A percentile compares a stretch with the other conserved stretches of the same genome.
These are phyloP conservation scores for Erodium maritimum DNA, from an alignment of 345 rosid genomes.

Conservation along the genomic window DNA sequence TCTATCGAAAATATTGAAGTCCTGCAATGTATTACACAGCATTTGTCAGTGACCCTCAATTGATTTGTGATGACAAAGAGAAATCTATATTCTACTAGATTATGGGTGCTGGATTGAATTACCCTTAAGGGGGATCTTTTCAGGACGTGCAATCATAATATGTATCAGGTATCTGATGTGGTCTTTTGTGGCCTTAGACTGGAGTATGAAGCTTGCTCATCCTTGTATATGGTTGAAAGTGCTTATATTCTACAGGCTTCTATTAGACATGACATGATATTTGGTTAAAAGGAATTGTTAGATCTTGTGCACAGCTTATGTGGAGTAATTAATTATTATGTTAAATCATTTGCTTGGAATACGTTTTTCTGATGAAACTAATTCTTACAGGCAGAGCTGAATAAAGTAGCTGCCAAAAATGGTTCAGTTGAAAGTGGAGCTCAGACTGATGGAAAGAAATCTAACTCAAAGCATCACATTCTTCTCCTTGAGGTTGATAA, in stretches of 20 bases:
- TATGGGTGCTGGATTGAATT: neutral
- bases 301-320: too few species aligned
- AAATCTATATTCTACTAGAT: neutral
- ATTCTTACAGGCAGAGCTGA: conserved; percentile 58
- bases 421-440: conserved; percentile 24
- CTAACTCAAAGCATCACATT: conserved; percentile 53
- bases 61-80: neutral
- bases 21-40: neutral
- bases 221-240: too few species aligned
- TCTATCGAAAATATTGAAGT: neutral
- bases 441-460: conserved; percentile 17
- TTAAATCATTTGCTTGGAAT: neutral
- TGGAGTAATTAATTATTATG: too few species aligned
- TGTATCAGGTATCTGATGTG: too few species aligned
- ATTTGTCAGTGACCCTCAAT: neutral
- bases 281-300: too few species aligned
- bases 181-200: too few species aligned
- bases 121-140: too few species aligned
- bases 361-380: conserved; percentile 1
- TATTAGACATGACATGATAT: too few species aligned
- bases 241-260: too few species aligned
- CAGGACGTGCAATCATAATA: too few species aligned
- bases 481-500: conserved; percentile 54
- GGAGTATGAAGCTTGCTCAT: too few species aligned
- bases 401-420: conserved; percentile 32